These are phyloP conservation scores for Angophora floribunda DNA, from an alignment of 345 rosid genomes.

Conservation along the genomic window DNA sequence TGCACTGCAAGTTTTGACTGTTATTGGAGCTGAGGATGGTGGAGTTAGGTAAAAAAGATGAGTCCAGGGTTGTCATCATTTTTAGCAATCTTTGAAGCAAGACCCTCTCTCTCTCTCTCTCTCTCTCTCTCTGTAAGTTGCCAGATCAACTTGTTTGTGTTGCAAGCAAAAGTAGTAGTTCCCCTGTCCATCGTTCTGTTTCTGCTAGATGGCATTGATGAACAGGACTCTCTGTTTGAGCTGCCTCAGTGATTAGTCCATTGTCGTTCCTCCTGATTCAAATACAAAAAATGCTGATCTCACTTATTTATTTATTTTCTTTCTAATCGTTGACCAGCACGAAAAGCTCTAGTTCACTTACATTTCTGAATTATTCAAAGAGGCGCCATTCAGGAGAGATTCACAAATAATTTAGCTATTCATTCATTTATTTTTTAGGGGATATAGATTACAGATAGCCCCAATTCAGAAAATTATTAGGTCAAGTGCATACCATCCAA, in stretches of 20 bases:
- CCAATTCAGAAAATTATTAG: background rate
- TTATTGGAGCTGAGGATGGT: background rate
- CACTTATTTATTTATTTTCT: background rate
- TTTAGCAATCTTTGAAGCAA: slow-evolving; percentile 25
- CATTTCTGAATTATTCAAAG: background rate
- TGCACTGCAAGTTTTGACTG: background rate
- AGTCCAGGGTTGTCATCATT: slow-evolving; percentile 17
- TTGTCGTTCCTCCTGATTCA: background rate
- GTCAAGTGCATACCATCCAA: background rate
- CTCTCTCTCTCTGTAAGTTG: background rate
- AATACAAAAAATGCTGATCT: background rate
- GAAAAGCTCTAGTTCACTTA: background rate
- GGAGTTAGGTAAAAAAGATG: slow-evolving; percentile 7
- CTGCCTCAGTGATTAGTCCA: background rate
- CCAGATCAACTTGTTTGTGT: slow-evolving; percentile 1
- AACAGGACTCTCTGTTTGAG: background rate
- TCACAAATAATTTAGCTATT: background rate
- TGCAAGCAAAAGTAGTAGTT: slow-evolving; percentile 4
- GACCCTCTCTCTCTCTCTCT: background rate
- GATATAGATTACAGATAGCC: background rate
- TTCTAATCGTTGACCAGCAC: background rate
- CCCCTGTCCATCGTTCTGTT: background rate
- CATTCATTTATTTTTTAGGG: background rate
- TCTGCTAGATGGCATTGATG: background rate
- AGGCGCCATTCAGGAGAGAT: background rate